A percentile compares a stretch with the other conserved stretches of the same genome.
These are phyloP conservation scores for Didymosphaeria variabile DNA, from an alignment of 2,329 filamentous ascomycete genomes.

Conservation along the genomic window DNA sequence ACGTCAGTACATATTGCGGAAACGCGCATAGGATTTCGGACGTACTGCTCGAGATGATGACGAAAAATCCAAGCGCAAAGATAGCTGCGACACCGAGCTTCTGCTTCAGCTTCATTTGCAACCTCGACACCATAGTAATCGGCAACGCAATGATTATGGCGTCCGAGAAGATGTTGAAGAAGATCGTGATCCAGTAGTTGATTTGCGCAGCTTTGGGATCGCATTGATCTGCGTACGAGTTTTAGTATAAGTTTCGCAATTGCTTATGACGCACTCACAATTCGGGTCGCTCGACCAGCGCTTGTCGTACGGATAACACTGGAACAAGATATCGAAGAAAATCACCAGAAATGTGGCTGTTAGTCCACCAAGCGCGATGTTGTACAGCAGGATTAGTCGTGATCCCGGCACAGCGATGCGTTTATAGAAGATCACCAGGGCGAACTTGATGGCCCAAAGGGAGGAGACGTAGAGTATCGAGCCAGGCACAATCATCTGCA, in stretches of 20 bases:
- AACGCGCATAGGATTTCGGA: not conserved
- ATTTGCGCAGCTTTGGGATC: constrained; percentile 25
- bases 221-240: constrained; percentile 27
- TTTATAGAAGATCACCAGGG: constrained; percentile 55
- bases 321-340: constrained; percentile 53
- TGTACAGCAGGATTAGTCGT: constrained; percentile 50
- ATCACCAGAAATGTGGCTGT: constrained; percentile 43
- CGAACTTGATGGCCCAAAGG: constrained; percentile 54
- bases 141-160: constrained; percentile 32
- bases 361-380: constrained; percentile 45
- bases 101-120: constrained; percentile 35
- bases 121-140: constrained; percentile 32
- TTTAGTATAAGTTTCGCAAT: constrained; percentile 15
- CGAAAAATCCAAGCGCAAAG: constrained; percentile 36
- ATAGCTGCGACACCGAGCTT: constrained; percentile 32
- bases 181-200: constrained; percentile 36
- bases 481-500: constrained; percentile 52
- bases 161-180: constrained; percentile 35
- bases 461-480: constrained; percentile 54
- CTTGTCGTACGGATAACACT: constrained; percentile 49
- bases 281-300: constrained; percentile 33
- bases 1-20: constrained; percentile 13
- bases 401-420: constrained; percentile 50
- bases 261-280: constrained; percentile 19
- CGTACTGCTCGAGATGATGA: constrained; percentile 35